Conservation (phyloP, 768 basidiomycete genomes). For the Leccinum arenicola region DNA sequence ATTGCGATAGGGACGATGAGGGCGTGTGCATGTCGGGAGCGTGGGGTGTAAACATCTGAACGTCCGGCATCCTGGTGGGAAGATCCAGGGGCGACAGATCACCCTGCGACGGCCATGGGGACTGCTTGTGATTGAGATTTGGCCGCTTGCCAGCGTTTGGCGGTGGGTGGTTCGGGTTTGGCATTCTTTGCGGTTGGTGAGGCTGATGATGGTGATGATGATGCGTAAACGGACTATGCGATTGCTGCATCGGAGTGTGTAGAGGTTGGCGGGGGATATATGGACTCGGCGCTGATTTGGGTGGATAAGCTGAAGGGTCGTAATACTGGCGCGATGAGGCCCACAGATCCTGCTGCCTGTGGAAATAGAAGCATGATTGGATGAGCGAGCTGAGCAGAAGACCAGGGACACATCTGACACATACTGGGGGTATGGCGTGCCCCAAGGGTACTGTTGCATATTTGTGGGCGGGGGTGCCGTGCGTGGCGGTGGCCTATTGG, state of each 20-base stretch:
- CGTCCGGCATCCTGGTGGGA: slow-evolving; percentile 17
- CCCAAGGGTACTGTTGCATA: slow-evolving; percentile 13
- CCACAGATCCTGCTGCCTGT: slow-evolving; percentile 17
- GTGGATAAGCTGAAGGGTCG: slow-evolving; percentile 9
- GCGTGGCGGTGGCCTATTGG: slow-evolving; percentile 12
- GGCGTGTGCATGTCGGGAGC: slow-evolving; percentile 24
- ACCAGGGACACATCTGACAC: background rate
- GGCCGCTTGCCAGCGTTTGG: slow-evolving; percentile 4
- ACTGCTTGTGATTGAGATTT: slow-evolving; percentile 1
- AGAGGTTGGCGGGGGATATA: slow-evolving; percentile 27
- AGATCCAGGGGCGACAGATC: slow-evolving; percentile 23
- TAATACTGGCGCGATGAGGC: slow-evolving; percentile 6
- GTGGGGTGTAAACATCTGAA: slow-evolving; percentile 13
- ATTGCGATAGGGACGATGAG: slow-evolving; percentile 23
- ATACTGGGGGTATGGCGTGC: slow-evolving; percentile 17
- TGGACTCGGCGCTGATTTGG: slow-evolving; percentile 26
- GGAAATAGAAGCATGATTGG: slow-evolving; percentile 6
- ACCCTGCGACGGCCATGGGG: slow-evolving; percentile 16
- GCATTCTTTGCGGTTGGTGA: slow-evolving; percentile 7
- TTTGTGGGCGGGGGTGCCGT: background rate
- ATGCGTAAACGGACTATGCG: slow-evolving; percentile 9
- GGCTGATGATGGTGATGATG: background rate
- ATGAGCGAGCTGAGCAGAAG: background rate
- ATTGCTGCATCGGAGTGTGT: slow-evolving; percentile 6
- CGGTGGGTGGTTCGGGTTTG: background rate